Conservation (phyloP, 2,329 filamentous ascomycete genomes). For the Neonectria coccinea region DNA sequence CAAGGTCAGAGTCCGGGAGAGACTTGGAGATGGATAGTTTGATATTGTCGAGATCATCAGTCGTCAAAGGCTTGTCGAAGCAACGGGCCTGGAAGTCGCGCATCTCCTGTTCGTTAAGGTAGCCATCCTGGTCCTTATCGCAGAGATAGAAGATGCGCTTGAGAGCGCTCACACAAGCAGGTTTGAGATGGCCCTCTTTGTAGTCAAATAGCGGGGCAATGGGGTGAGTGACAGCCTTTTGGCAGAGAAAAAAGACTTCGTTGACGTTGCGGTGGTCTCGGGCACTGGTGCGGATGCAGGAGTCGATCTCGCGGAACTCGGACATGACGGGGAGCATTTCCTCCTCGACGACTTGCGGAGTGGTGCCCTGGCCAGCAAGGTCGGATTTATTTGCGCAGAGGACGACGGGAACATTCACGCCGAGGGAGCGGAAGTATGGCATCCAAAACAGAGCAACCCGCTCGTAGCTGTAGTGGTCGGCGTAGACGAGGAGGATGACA, state of each 20-base stretch:
- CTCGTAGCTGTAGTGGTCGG: constrained; percentile 99
- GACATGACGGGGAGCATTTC: constrained; percentile 99
- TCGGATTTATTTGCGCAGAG: constrained; percentile 99
- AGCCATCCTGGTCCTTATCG: constrained; percentile 95
- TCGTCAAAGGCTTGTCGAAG: constrained; percentile 86
- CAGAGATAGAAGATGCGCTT: constrained; percentile 94
- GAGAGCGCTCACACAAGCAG: constrained; percentile 86
- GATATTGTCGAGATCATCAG: constrained; percentile 89
- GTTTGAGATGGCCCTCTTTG: constrained; percentile 90
- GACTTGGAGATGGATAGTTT: constrained; percentile 84
- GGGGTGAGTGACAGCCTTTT: constrained; percentile 97
- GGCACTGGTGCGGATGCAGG: constrained; percentile 94
- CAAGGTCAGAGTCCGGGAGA: constrained; percentile 70
- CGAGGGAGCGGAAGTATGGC: constrained; percentile 95
- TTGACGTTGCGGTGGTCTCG: constrained; percentile 94
- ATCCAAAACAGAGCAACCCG: constrained; percentile 98
- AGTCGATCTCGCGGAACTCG: constrained; percentile 98
- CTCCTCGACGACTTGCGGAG: constrained; percentile 89
- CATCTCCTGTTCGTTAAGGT: constrained; percentile 90
- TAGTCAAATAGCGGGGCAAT: constrained; percentile 97
- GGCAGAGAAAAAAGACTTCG: constrained; percentile 96
- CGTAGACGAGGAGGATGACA: constrained; percentile 96
- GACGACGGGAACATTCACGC: constrained; percentile 98
- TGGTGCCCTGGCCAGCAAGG: constrained; percentile 77
- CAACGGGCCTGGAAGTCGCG: constrained; percentile 90